A percentile compares a stretch with the other conserved stretches of the same genome.
Evolutionary conservation across 805 yeast genomes (phyloP).

Genomic region (Nakazawaea wickerhamii): DNA sequence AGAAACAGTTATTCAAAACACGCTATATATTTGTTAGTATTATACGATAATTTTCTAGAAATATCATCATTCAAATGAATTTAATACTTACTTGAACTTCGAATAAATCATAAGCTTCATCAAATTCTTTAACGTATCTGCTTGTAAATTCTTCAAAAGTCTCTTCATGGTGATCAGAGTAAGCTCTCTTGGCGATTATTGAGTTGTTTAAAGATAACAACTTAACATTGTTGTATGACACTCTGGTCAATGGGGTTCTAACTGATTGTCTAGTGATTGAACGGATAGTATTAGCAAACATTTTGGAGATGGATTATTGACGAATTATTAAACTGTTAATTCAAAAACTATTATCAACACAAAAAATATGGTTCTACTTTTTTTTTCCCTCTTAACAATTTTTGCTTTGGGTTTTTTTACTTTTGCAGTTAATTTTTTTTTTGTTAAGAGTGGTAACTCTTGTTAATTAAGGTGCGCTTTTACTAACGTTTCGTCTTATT

Average conservation of each 20-base stretch:
- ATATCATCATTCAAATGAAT: not conserved
- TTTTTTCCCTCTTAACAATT: conserved; percentile 1
- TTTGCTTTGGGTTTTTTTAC: not conserved
- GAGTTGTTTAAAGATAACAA: conserved; percentile 18
- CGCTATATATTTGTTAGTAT: conserved; percentile 46
- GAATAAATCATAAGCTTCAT: conserved; percentile 82
- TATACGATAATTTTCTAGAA: conserved; percentile 17
- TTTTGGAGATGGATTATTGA: conserved; percentile 10
- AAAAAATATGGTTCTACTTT: conserved; percentile 5
- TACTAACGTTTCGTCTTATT: not conserved
- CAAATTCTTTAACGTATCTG: conserved; percentile 91
- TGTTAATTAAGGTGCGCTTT: not conserved
- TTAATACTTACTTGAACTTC: conserved; percentile 56
- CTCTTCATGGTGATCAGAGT: conserved; percentile 84
- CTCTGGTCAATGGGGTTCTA: conserved; percentile 18
- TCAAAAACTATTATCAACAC: not conserved
- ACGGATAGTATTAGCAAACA: conserved; percentile 31
- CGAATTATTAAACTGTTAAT: not conserved
- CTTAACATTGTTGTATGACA: conserved; percentile 16
- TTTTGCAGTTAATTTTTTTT: not conserved
- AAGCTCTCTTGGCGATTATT: conserved; percentile 47
- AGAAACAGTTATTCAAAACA: conserved; percentile 95
- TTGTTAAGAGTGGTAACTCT: not conserved
- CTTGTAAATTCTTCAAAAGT: conserved; percentile 91
- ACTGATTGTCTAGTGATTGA: conserved; percentile 29